Conservation (phyloP, 2,329 filamentous ascomycete genomes). For the Arthroderma sp. region DNA sequence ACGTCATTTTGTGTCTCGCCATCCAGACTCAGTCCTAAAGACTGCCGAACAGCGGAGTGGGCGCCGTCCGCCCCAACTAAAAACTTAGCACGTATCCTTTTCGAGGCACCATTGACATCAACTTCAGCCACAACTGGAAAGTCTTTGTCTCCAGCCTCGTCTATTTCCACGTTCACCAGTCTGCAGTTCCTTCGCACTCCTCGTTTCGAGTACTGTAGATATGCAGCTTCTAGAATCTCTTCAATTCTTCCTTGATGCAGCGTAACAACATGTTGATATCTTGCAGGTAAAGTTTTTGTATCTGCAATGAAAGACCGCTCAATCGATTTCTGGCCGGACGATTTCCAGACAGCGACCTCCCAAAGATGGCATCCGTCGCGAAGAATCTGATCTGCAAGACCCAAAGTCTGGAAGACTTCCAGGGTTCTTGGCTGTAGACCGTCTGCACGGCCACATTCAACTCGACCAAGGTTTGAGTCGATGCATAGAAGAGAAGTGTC, state of each 20-base stretch:
- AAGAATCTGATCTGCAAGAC: slow-evolving; percentile 38
- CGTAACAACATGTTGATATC: slow-evolving; percentile 55
- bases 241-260: slow-evolving; percentile 61
- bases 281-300: slow-evolving; percentile 3
- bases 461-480: slow-evolving; percentile 26
- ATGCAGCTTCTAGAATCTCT: slow-evolving; percentile 53
- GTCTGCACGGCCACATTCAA: slow-evolving; percentile 32
- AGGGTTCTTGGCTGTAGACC: slow-evolving; percentile 31
- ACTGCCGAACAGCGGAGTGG: slow-evolving; percentile 50
- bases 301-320: slow-evolving; percentile 5
- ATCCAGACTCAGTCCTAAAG: slow-evolving; percentile 38
- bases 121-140: slow-evolving; percentile 24
- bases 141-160: slow-evolving; percentile 34
- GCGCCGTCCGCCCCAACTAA: slow-evolving; percentile 60
- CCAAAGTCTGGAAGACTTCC: slow-evolving; percentile 31
- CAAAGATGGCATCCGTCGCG: slow-evolving; percentile 45
- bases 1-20: slow-evolving; percentile 59
- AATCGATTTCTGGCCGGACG: slow-evolving; percentile 13
- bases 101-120: slow-evolving; percentile 17
- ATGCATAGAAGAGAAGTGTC: slow-evolving; percentile 31
- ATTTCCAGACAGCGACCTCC: slow-evolving; percentile 47
- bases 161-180: slow-evolving; percentile 47
- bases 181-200: slow-evolving; percentile 52
- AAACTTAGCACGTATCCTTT: slow-evolving; percentile 50
- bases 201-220: slow-evolving; percentile 46